Conservation (phyloP, 2,329 filamentous ascomycete species). For the Aspergillus bombycis region DNA sequence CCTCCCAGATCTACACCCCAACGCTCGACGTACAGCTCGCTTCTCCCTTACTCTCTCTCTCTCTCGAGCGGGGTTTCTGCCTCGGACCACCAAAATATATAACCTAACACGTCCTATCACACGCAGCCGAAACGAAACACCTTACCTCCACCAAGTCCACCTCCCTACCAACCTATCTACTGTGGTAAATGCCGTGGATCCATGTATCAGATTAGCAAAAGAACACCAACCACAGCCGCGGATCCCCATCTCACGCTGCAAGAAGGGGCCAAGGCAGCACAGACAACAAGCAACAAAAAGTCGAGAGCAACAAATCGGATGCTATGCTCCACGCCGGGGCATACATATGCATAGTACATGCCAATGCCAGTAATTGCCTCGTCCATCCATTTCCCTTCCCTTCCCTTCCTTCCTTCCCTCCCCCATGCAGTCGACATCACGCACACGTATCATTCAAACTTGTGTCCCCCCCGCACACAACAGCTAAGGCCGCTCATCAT, state of each 20-base stretch:
- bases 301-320: background rate
- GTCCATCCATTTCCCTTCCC: background rate
- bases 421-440: background rate
- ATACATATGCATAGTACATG: background rate
- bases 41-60: background rate
- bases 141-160: no score
- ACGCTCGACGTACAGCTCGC: background rate
- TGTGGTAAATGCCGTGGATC: no score
- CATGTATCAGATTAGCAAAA: background rate
- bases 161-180: no score
- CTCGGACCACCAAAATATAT: background rate
- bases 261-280: background rate
- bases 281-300: no score
- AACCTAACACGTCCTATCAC: no score
- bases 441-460: background rate
- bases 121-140: no score
- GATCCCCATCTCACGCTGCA: background rate
- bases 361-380: background rate
- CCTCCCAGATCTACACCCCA: background rate
- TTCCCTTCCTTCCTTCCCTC: background rate
- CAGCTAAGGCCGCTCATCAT: no score
- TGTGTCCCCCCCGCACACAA: no score
- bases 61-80: background rate
- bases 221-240: background rate
- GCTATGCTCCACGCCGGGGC: background rate